Evolutionary conservation across 495 filamentous ascomycete species (phyloP), one percentile per base, ranked within the genome.

Genomic region (Darksidea phi): DNA sequence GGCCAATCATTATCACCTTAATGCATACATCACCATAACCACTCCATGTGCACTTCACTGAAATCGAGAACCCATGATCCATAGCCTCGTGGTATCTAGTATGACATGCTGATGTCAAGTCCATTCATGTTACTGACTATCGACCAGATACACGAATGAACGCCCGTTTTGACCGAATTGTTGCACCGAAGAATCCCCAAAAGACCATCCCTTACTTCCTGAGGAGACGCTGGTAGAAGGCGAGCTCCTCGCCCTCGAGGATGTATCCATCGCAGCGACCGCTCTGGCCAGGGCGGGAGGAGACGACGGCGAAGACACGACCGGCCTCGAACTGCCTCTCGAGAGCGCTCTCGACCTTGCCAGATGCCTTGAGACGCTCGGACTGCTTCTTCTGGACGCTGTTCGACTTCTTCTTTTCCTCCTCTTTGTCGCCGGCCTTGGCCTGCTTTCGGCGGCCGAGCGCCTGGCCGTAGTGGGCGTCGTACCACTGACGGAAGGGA

Each of bases 261-360:
- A 99, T 88, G 83, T 99, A 99, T 60, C 94, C 94, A 77, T 99
- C 94, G 64, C 82, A 81, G 77, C 94, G 91, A 69, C 94, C 94
- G 75, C 88, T 90, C 89, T 99, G 94, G 70, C 94, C 94, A 54
- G 94, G 94, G 73, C 94, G 84, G 71, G 87, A 91, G 57, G 93
- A 82, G 67, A 99, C 80, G 67, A 96, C 88, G 67, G 94, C 94
- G 79, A 86, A 95, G 61, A 99, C 79, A 81, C 95, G 93, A 80
- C 93, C 90, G 63, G 93, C 92, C 84, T 96, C 94, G 81, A 99
- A 97, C 79, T 99, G 94, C 79, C 88, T 89, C 87, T 97, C 95
- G 65, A 99, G 76, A 64, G 89, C 83, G 64, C 76, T 65, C 79
- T 99, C 94, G 67, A 97, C 91, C 87, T 99, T 99, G 80, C 93